Percentiles rank a stretch among this genome's conserved stretches.
These are phyloP conservation scores for Monascus ruber DNA, from an alignment of 2,329 filamentous ascomycete species.

Conservation along the genomic window DNA sequence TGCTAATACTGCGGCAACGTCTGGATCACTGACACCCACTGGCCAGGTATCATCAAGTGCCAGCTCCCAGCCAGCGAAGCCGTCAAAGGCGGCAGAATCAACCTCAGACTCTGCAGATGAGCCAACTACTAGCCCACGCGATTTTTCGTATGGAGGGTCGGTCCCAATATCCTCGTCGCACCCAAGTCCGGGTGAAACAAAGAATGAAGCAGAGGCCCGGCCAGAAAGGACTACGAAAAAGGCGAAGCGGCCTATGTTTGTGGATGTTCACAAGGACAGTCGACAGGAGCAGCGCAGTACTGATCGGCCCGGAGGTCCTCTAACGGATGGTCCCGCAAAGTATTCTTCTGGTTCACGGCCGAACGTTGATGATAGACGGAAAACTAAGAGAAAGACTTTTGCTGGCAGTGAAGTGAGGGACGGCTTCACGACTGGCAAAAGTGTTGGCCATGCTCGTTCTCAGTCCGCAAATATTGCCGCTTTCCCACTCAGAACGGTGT, in stretches of 20 bases:
- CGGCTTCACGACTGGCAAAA: too few relatives aligned
- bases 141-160: too few relatives aligned
- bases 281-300: conserved; percentile 2
- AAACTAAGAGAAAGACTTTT: conserved; percentile 12
- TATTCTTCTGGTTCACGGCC: conserved; percentile 1
- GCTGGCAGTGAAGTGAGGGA: conserved; percentile 6
- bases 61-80: too few relatives aligned
- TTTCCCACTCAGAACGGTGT: conserved; percentile 42
- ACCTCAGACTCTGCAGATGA: too few relatives aligned
- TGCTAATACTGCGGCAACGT: too few relatives aligned
- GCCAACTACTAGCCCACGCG: too few relatives aligned
- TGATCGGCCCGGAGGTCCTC: conserved; percentile 1
- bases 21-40: too few relatives aligned
- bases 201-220: conserved; percentile 2
- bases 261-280: conserved; percentile 8
- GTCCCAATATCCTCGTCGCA: too few relatives aligned
- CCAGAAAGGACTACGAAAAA: conserved; percentile 6
- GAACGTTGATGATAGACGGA: conserved; percentile 1
- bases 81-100: too few relatives aligned
- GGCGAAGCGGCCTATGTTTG: conserved; percentile 9
- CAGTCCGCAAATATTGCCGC: not conserved
- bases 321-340: conserved; percentile 2
- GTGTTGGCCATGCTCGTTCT: too few relatives aligned
- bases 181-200: not conserved
- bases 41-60: too few relatives aligned